phyloP scores from a whole-genome alignment of 805 yeast species.

The Vanderwaltozyma polyspora region DNA sequence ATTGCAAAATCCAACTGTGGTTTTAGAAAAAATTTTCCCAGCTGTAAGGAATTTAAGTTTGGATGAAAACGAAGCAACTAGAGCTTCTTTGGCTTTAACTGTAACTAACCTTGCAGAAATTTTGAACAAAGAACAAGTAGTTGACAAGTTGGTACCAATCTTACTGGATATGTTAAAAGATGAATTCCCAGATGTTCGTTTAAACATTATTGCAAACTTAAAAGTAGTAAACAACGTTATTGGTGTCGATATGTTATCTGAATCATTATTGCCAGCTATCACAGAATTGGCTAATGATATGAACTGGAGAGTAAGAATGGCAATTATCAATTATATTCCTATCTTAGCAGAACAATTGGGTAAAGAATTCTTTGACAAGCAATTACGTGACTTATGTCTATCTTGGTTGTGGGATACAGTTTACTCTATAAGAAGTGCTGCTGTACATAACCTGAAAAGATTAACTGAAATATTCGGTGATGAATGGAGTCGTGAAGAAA shows the following conservation, averaged over 20 bases:
- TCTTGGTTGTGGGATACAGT: slow-evolving; percentile 98
- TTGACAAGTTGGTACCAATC: slow-evolving; percentile 73
- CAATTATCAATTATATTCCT: slow-evolving; percentile 94
- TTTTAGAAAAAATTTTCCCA: slow-evolving; percentile 65
- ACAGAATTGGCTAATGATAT: slow-evolving; percentile 92
- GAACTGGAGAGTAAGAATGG: slow-evolving; percentile 96
- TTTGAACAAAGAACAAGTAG: slow-evolving; percentile 73
- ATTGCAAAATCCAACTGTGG: slow-evolving; percentile 34
- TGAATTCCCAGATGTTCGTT: slow-evolving; percentile 91
- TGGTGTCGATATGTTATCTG: slow-evolving; percentile 80
- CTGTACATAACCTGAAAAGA: slow-evolving; percentile 70
- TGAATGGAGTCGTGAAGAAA: slow-evolving; percentile 82
- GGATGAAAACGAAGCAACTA: slow-evolving; percentile 86
- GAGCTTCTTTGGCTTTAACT: slow-evolving; percentile 84
- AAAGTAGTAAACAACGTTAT: slow-evolving; percentile 88
- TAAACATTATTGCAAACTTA: slow-evolving; percentile 85
- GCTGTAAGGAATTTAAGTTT: slow-evolving; percentile 71
- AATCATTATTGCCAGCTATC: slow-evolving; percentile 87
- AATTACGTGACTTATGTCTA: slow-evolving; percentile 80
- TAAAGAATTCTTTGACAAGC: slow-evolving; percentile 83
- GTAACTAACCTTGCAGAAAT: slow-evolving; percentile 81
- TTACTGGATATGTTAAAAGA: slow-evolving; percentile 91
- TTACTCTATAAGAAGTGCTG: slow-evolving; percentile 92
- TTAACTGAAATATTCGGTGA: slow-evolving; percentile 83
- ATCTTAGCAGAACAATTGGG: slow-evolving; percentile 90